Evolutionary conservation across 2,329 filamentous ascomycete genomes (phyloP), one percentile per base, ranked within the genome.

Genomic region (Penicillium sp.): DNA sequence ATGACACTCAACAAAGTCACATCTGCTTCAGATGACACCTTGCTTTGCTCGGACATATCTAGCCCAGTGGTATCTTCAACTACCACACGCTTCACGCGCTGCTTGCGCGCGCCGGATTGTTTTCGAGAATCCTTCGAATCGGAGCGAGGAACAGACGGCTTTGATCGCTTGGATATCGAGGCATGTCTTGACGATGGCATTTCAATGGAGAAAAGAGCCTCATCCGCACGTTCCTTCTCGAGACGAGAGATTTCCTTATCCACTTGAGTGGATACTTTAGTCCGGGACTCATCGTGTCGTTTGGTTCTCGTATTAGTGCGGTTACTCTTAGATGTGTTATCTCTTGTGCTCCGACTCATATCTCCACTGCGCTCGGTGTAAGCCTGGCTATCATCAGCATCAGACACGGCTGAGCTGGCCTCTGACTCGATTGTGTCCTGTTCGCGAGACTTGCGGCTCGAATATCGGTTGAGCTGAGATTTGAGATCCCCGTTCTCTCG

Each of bases 1-100:
- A 84, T 76, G 55, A 79, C 77, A 67, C 80, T 85, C 46, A 86
- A 63, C 55, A 82, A 71, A 1, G 83, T 85, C 43, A 82, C 75
- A 30, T 69, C 63, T 5, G 64, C 66, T 9, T 60, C 59, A 30
- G 64, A 66, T 7, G 66, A 65, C 27, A 58, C 65, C 46, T 60
- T 67, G 13, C 62, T 66, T 38, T 68, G 64, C 45, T 67, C 63
- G 11, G 69, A 68, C 7, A 61, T 58, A 6, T 71, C 70, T n/a
- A 66, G 66, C 23, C 68, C 67, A 9, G 61, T 70, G 27, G 65
- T 59, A 18, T 71, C 70, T 45, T 74, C 73, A 32, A 73, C 61
- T 34, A 71, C 59, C 9, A 73, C 69, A 26, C 70, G 66, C 60
- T 74, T 76, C 29, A 70, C 64, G 35, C 74, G 70, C 53, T 73